Evolutionary conservation across 768 basidiomycete species (phyloP), one percentile per base, ranked within the genome.

Genomic region (Dacryopinax primogenitus): DNA sequence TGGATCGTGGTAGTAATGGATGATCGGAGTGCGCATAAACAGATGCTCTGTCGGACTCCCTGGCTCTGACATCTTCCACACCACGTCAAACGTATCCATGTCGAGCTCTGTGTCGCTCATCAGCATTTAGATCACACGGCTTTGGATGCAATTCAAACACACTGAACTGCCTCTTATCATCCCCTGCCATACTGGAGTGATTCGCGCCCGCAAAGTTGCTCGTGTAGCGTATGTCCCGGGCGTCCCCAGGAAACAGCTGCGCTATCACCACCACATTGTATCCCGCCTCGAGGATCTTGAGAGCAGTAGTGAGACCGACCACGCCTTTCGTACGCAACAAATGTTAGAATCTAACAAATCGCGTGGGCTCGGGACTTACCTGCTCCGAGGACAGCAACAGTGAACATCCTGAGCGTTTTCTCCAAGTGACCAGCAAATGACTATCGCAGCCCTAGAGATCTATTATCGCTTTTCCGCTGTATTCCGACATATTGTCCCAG

Each of bases 271-370:
- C 83, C 18, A 91, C 88, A 1, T 76, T 74, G 70, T 87, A 86
- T 3, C 82, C 82, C 16, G 77, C 78, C 68, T 86, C 83, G 71
- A 88, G 87, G 12, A 90, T 76, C 68, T 79, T 83, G 34, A 90
- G 68, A 0, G 88, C 90, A 2, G 89, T 87, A 0, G 88, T 86
- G 32, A 92, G 77, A 2, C 90, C 90, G 2, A 91, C 74, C 0
- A 91, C 88, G 61, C 89, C 89, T 91, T 66, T n/a, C n/a, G n/a
- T n/a, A n/a, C n/a, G n/a, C n/a, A n/a, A n/a, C n/a, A n/a, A n/a
- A n/a, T n/a, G n/a, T n/a, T n/a, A n/a, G n/a, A n/a, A n/a, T n/a
- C n/a, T n/a, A n/a, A n/a, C n/a, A n/a, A n/a, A n/a, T n/a, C n/a
- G n/a, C n/a, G n/a, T n/a, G n/a, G n/a, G n/a, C n/a, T n/a, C n/a